Percentiles rank a stretch among this genome's conserved stretches.
phyloP scores from a whole-genome alignment of 2,329 filamentous ascomycete species.

The Ambrosiella beaveri region DNA sequence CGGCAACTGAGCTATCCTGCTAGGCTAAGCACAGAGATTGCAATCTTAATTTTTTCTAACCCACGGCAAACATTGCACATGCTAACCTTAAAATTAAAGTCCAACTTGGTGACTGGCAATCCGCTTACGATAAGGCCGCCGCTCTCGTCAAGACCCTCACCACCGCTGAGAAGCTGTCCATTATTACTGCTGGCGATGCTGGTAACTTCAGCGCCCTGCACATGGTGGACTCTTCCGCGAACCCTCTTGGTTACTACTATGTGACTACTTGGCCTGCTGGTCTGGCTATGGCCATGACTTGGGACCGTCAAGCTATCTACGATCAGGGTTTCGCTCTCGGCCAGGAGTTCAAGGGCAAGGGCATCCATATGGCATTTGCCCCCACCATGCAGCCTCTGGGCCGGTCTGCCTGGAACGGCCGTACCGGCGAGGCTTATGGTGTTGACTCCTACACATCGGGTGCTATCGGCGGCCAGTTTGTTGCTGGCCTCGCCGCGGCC shows the following conservation, averaged over 20 bases:
- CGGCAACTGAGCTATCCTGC: not conserved
- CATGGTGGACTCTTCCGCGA: constrained; percentile 38
- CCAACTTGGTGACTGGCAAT: constrained; percentile 34
- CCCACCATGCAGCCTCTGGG: constrained; percentile 23
- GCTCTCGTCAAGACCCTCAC: constrained; percentile 51
- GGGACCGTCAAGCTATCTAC: constrained; percentile 60
- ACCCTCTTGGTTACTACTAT: constrained; percentile 43
- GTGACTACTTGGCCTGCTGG: constrained; percentile 66
- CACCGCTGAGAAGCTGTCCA: constrained; percentile 57
- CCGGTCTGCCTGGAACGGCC: constrained; percentile 29
- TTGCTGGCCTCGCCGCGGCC: constrained; percentile 21
- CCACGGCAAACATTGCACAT: not conserved
- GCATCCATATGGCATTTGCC: constrained; percentile 54
- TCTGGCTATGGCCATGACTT: constrained; percentile 62
- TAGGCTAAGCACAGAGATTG: no score
- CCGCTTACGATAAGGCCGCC: constrained; percentile 54
- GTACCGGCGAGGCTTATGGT: constrained; percentile 48
- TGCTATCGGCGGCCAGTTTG: constrained; percentile 24
- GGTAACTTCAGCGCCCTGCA: constrained; percentile 51
- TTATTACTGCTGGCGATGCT: constrained; percentile 65
- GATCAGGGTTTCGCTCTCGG: constrained; percentile 52
- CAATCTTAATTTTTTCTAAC: no score
- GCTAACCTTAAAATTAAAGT: constrained; percentile 7
- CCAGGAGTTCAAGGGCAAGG: constrained; percentile 50
- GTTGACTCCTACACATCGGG: constrained; percentile 54